Evolutionary conservation across 2,329 filamentous ascomycete genomes (phyloP), one percentile per base, ranked within the genome.

Genomic region (Fusarium sp.): DNA sequence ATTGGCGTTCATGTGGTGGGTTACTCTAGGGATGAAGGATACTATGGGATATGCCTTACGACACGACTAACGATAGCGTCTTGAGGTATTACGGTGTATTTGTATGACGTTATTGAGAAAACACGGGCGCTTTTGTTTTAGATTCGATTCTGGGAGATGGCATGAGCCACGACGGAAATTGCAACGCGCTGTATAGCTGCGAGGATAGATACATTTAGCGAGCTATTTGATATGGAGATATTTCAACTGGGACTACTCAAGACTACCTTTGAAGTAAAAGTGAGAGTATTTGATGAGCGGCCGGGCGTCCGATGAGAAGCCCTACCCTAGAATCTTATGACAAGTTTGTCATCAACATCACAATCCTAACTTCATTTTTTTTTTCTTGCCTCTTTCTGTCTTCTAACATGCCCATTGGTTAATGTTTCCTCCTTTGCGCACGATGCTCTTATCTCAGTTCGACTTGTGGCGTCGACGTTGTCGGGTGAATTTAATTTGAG

Each of bases 21-120:
- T 21, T 28, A 24, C 31, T 26, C 5, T 17, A 3, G 1, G 21
- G 6, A 42, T 39, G 14, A 4, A 13, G 6, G 34, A 36, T 19
- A 34, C 13, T 5, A 66, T 26, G 34, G 38, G 21, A 62, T 39
- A 28, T 36, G 59, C 50, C 38, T 53, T 33, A 43, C 28, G 39
- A 43, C 36, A 70, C 1, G 47, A 70, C 5, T 63, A 55, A 70
- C 49, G 66, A 70, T 28, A 36, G 54, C 39, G 43, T 53, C 39
- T 63, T 42, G 46, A 33, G 46, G 21, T 34, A 58, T n/a, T 21
- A n/a, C 13, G 28, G 51, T 34, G 10, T 2, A 1, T 4, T 42
- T 28, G 10, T 14, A 6, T 13, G 14, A 39, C 22, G 19, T 36
- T 52, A 17, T 21, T n/a, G n/a, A 26, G 21, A 39, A 7, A 14